phyloP scores from a whole-genome alignment of 768 basidiomycete genomes.

The Hericium coralloides region DNA sequence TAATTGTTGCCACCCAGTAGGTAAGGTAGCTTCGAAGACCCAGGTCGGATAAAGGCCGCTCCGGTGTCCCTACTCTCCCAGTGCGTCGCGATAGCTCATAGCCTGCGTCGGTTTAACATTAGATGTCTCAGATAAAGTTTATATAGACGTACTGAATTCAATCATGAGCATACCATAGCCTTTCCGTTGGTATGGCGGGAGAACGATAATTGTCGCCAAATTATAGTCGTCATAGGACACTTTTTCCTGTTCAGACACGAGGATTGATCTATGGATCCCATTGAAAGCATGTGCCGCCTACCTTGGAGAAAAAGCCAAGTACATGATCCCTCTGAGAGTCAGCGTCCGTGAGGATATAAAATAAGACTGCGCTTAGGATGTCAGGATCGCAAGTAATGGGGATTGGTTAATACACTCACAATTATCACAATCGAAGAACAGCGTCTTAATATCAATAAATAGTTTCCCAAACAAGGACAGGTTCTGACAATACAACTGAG shows the following conservation, averaged over 20 bases:
- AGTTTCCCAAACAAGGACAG: slow-evolving; percentile 92
- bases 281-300: slow-evolving; percentile 10
- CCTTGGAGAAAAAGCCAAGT: slow-evolving; percentile 70
- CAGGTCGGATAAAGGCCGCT: slow-evolving; percentile 89
- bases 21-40: slow-evolving; percentile 86
- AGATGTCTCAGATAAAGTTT: not conserved
- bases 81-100: slow-evolving; percentile 83
- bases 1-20: slow-evolving; percentile 76
- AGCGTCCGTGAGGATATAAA: slow-evolving; percentile 88
- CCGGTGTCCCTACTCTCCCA: slow-evolving; percentile 83
- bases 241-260: slow-evolving; percentile 59
- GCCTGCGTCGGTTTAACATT: slow-evolving; percentile 36
- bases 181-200: slow-evolving; percentile 86
- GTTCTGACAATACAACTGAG: slow-evolving; percentile 92
- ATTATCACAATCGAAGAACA: slow-evolving; percentile 85
- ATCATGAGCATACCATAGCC: slow-evolving; percentile 95
- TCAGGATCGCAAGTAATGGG: slow-evolving; percentile 1
- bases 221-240: slow-evolving; percentile 95
- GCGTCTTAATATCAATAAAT: slow-evolving; percentile 97
- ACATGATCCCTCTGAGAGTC: slow-evolving; percentile 73
- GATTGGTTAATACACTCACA: slow-evolving; percentile 37
- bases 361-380: slow-evolving; percentile 48
- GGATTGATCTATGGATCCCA: not conserved
- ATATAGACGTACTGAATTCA: slow-evolving; percentile 75
- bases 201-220: slow-evolving; percentile 89